A percentile compares a stretch with the other conserved stretches of the same genome.
These are phyloP conservation scores for Zygosaccharomyces sapae DNA, from an alignment of 1,139 yeast species.

Conservation along the genomic window DNA sequence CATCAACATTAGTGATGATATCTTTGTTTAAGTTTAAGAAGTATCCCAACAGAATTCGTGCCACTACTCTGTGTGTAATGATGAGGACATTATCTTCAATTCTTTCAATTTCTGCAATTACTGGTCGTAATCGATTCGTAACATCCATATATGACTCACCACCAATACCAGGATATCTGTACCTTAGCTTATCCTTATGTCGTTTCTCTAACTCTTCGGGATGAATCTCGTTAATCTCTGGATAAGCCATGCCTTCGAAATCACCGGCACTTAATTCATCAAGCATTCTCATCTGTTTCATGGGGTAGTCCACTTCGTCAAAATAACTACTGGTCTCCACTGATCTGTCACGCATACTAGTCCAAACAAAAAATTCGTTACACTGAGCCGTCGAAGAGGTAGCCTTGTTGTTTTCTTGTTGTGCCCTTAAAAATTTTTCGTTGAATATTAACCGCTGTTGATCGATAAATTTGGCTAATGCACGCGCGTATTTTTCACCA, in stretches of 20 bases:
- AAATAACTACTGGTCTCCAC: constrained; percentile 74
- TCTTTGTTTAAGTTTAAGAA: constrained; percentile 81
- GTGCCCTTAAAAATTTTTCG: constrained; percentile 35
- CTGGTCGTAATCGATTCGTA: constrained; percentile 79
- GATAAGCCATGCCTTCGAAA: constrained; percentile 88
- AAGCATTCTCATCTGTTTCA: constrained; percentile 88
- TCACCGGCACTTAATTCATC: constrained; percentile 92
- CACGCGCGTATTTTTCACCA: constrained; percentile 68
- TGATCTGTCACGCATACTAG: constrained; percentile 77
- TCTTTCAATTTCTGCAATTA: constrained; percentile 88
- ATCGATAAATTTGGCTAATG: constrained; percentile 70
- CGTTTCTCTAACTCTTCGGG: constrained; percentile 81
- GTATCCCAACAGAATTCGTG: constrained; percentile 81
- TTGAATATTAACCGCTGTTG: constrained; percentile 70
- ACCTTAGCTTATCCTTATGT: constrained; percentile 67
- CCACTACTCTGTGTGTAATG: constrained; percentile 86
- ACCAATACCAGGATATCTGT: constrained; percentile 92
- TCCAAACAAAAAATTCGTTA: constrained; percentile 84
- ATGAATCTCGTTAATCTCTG: constrained; percentile 63
- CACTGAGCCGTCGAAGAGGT: constrained; percentile 11
- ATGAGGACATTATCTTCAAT: constrained; percentile 82
- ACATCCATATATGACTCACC: constrained; percentile 95
- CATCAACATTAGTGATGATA: constrained; percentile 82
- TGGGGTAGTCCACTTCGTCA: constrained; percentile 66
- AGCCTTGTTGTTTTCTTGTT: constrained; percentile 15